phyloP scores from a whole-genome alignment of 805 yeast genomes.

The Ogataea nakhonphanomensis region DNA sequence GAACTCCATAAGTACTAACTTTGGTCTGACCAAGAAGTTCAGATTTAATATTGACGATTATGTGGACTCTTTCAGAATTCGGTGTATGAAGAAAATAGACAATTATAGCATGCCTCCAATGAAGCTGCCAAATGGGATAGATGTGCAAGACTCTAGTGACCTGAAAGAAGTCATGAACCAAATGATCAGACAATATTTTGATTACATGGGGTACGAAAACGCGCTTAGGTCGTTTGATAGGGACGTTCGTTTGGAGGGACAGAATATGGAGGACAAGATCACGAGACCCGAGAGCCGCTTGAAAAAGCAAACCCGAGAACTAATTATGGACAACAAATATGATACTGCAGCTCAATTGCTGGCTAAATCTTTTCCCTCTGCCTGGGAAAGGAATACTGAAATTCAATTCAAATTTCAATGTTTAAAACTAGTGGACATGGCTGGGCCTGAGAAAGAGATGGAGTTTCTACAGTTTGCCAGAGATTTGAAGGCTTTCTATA shows the following conservation, averaged over 20 bases:
- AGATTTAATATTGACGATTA: constrained; percentile 48
- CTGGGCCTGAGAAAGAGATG: constrained; percentile 26
- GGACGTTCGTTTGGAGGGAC: constrained; percentile 37
- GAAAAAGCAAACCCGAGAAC: constrained; percentile 41
- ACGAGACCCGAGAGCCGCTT: constrained; percentile 27
- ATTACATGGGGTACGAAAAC: constrained; percentile 56
- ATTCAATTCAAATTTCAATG: constrained; percentile 42
- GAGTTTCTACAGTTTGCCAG: constrained; percentile 41
- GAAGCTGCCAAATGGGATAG: constrained; percentile 7
- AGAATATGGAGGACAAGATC: constrained; percentile 31
- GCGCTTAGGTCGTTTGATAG: constrained; percentile 48
- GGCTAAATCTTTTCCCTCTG: constrained; percentile 36
- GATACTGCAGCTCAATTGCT: constrained; percentile 40
- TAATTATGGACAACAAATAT: constrained; percentile 42
- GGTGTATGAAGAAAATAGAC: constrained; percentile 21
- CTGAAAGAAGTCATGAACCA: constrained; percentile 19
- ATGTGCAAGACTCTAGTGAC: constrained; percentile 17
- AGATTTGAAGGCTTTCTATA: constrained; percentile 32
- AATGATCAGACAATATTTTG: constrained; percentile 43
- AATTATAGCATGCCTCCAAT: constrained; percentile 13
- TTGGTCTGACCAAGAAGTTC: constrained; percentile 45
- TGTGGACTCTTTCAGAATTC: constrained; percentile 37
- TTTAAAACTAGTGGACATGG: constrained; percentile 40
- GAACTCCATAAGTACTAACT: constrained; percentile 47
- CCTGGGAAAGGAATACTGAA: constrained; percentile 32